Base-by-base conservation (phyloP, 495 filamentous ascomycete genomes). In the Annulohypoxylon moriforme region DNA sequence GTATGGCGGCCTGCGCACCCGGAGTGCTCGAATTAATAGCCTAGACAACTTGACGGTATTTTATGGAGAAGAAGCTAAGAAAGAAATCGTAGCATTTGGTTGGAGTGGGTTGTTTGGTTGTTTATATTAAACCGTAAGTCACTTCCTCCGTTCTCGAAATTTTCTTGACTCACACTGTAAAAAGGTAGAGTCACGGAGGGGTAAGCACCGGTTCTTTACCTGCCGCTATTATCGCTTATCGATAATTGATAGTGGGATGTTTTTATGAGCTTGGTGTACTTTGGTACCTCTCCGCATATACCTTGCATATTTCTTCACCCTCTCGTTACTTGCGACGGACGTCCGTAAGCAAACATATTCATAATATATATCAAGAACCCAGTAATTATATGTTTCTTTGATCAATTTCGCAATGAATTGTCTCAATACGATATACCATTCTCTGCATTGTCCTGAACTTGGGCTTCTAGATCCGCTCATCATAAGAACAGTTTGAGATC, bases 1-100 rank as follows among this genome's bases (percentile, higher is more conserved):
- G 72, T 72, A 76, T 36, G 70, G 75, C 77, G 73, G 62, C 76
- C 77, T 76, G 76, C 77, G 78, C 79, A 77, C 76, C 69, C 78
- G 75, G 72, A 81, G 73, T 66, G 79, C 73, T 77, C 71, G 74
- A 58, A 60, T 55, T 20, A 81, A 53, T 60, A 80, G 24, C 67
- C 69, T 76, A 69, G 78, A 81, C 79, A 79, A 80, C 72, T 75
- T 81, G 74, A 60, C 75, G 77, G 74, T 77, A 61, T 80, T 74
- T 70, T 29, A 47, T 42, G 33, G 47, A 33, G 42, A 67, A 53
- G 33, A 11, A 44, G 55, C 27, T 27, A n/a, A 53, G 36, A 62
- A 55, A 58, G 1, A 3, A 31, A 47, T 64, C n/a, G 67, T 63
- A 31, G 47, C 61, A 63, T 73, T 57, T 62, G 49, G 29, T 44